A percentile compares a stretch with the other conserved stretches of the same genome.
Conservation (phyloP, 805 yeast species). For the Candida saitoana region DNA sequence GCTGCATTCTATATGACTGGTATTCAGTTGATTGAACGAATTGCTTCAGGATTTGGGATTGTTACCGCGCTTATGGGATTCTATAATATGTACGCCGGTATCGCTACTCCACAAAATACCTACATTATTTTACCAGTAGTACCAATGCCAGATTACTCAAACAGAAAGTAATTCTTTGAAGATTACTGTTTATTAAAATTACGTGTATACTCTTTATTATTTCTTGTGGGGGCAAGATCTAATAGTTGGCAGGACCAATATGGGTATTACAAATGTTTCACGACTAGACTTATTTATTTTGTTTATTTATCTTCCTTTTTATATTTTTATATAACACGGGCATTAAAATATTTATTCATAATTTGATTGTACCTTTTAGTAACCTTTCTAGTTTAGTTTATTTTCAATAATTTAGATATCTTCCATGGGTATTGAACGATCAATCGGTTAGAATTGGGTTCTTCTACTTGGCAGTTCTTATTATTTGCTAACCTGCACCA, state of each 20-base stretch:
- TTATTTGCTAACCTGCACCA: too few species aligned
- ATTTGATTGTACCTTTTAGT: too few species aligned
- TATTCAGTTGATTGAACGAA: conserved; percentile 38
- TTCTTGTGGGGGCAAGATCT: conserved; percentile 1
- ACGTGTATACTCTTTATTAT: not conserved
- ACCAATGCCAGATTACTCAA: conserved; percentile 21
- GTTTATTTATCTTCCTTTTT: not conserved
- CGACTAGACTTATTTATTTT: not conserved
- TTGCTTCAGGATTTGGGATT: conserved; percentile 60
- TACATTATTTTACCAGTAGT: conserved; percentile 49
- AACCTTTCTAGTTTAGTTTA: too few species aligned
- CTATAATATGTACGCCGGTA: conserved; percentile 59
- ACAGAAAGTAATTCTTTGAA: not conserved
- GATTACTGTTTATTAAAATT: not conserved
- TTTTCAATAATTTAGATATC: too few species aligned
- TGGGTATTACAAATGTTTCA: not conserved
- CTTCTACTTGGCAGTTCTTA: too few species aligned
- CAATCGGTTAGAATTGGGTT: too few species aligned
- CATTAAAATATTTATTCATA: too few species aligned
- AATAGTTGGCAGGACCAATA: not conserved
- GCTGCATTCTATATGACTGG: conserved; percentile 49
- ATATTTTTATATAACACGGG: not conserved
- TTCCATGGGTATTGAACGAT: too few species aligned
- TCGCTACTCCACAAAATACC: conserved; percentile 55
- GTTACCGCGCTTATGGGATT: conserved; percentile 53